These are phyloP conservation scores for Chlorella variabilis DNA, from an alignment of 163 green algal genomes.

Conservation along the genomic window DNA sequence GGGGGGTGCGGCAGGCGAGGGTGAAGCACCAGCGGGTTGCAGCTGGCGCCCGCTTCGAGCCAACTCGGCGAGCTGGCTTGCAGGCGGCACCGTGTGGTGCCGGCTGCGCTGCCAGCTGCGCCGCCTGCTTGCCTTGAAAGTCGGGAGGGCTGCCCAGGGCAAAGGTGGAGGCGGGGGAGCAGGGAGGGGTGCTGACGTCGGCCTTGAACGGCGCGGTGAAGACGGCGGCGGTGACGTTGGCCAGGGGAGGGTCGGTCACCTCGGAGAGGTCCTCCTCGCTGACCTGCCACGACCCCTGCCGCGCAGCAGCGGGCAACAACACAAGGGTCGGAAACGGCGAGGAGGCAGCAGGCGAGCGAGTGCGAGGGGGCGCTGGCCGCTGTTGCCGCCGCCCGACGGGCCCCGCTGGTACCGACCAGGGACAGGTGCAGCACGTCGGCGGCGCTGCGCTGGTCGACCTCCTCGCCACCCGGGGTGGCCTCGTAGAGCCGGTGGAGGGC, in stretches of 20 bases:
- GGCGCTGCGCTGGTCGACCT: background rate
- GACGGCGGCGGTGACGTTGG: slow-evolving; percentile 7
- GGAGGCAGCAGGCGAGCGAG: no score
- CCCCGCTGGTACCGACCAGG: no score
- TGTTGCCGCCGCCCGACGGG: no score
- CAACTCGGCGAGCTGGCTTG: no score
- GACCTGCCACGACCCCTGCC: no score
- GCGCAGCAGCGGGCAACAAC: no score
- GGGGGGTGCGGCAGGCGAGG: background rate
- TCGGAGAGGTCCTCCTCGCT: background rate
- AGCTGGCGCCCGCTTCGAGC: background rate
- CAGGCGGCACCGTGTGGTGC: background rate
- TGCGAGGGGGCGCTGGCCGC: no score
- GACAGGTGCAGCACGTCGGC: background rate
- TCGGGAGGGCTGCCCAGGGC: background rate
- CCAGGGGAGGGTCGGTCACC: background rate
- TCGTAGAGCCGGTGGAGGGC: background rate
- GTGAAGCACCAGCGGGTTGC: background rate
- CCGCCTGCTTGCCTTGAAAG: background rate
- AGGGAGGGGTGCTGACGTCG: background rate
- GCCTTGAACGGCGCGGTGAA: slow-evolving; percentile 12
- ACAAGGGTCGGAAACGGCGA: no score
- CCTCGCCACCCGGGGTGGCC: background rate
- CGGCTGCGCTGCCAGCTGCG: background rate
- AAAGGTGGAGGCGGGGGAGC: background rate